Conservation (phyloP, 2,329 filamentous ascomycete genomes). For the Trichoderma hamatum region DNA sequence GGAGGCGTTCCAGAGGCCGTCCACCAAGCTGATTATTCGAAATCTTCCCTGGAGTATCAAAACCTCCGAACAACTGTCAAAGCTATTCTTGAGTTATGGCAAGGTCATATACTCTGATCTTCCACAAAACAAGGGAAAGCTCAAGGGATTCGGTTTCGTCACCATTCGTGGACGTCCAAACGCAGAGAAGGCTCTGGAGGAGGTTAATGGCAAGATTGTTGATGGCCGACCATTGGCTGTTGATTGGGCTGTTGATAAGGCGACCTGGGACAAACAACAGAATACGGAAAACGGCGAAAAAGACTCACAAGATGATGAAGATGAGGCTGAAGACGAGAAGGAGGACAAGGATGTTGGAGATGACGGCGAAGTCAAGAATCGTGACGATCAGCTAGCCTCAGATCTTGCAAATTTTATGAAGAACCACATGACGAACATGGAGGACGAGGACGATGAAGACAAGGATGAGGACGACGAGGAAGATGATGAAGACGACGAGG, state of each 20-base stretch:
- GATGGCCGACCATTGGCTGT: slow-evolving; percentile 89
- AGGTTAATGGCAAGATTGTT: slow-evolving; percentile 85
- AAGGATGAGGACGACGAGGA: slow-evolving; percentile 49
- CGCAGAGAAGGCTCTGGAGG: slow-evolving; percentile 83
- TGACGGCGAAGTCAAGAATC: slow-evolving; percentile 40
- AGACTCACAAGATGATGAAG: slow-evolving; percentile 37
- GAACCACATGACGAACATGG: slow-evolving; percentile 59
- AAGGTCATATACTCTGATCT: slow-evolving; percentile 88
- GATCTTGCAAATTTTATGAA: slow-evolving; percentile 60
- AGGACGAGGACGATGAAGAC: slow-evolving; percentile 58
- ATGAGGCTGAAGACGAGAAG: slow-evolving; percentile 30
- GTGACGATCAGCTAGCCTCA: slow-evolving; percentile 48
- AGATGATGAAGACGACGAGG: slow-evolving; percentile 47
- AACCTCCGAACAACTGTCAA: slow-evolving; percentile 74
- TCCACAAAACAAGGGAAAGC: slow-evolving; percentile 74
- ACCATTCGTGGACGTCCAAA: slow-evolving; percentile 86
- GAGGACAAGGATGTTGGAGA: slow-evolving; percentile 35
- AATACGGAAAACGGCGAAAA: slow-evolving; percentile 44
- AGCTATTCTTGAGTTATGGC: slow-evolving; percentile 83
- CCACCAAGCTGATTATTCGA: slow-evolving; percentile 83
- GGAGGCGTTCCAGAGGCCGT: slow-evolving; percentile 57
- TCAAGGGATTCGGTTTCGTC: slow-evolving; percentile 92
- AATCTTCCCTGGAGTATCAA: slow-evolving; percentile 98
- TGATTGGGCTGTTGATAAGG: slow-evolving; percentile 95
- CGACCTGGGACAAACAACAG: slow-evolving; percentile 74